phyloP scores from a whole-genome alignment of 2,329 filamentous ascomycete genomes.

The Fusarium denticulatum region DNA sequence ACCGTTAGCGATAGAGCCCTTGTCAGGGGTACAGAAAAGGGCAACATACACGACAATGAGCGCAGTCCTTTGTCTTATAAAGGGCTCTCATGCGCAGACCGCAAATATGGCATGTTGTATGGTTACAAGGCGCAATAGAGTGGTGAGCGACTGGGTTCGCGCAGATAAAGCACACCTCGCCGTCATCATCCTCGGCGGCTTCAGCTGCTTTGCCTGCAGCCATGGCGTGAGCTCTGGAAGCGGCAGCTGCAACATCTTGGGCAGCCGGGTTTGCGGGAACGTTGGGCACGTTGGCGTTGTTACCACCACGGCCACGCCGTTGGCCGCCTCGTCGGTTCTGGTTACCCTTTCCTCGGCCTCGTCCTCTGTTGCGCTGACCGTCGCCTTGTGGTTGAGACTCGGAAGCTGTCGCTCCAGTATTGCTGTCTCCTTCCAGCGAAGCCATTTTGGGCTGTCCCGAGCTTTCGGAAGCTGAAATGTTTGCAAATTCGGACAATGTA shows the following conservation, averaged over 20 bases:
- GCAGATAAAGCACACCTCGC: conserved; percentile 96
- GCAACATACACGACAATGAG: conserved; percentile 84
- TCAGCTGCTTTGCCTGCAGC: conserved; percentile 40
- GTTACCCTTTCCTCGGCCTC: conserved; percentile 55
- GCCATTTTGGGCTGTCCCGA: conserved; percentile 24
- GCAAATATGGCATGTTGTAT: conserved; percentile 96
- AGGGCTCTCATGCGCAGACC: conserved; percentile 88
- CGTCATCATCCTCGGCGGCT: conserved; percentile 64
- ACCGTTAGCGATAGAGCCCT: conserved; percentile 30
- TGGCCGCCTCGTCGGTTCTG: conserved; percentile 51
- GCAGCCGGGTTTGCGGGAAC: conserved; percentile 45
- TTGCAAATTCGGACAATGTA: conserved; percentile 4
- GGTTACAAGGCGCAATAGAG: conserved; percentile 92
- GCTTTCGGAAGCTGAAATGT: not conserved
- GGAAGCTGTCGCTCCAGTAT: conserved; percentile 20
- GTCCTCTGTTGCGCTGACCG: conserved; percentile 51
- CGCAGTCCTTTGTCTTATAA: conserved; percentile 96
- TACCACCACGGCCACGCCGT: conserved; percentile 45
- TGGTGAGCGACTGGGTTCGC: conserved; percentile 89
- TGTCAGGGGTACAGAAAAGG: not conserved
- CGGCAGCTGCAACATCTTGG: conserved; percentile 46
- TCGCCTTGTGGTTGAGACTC: conserved; percentile 38
- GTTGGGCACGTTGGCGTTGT: conserved; percentile 26
- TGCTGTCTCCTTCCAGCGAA: conserved; percentile 25
- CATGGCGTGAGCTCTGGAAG: conserved; percentile 51